phyloP scores from a whole-genome alignment of 2,329 filamentous ascomycete species.

The Ascochyta lentis region DNA sequence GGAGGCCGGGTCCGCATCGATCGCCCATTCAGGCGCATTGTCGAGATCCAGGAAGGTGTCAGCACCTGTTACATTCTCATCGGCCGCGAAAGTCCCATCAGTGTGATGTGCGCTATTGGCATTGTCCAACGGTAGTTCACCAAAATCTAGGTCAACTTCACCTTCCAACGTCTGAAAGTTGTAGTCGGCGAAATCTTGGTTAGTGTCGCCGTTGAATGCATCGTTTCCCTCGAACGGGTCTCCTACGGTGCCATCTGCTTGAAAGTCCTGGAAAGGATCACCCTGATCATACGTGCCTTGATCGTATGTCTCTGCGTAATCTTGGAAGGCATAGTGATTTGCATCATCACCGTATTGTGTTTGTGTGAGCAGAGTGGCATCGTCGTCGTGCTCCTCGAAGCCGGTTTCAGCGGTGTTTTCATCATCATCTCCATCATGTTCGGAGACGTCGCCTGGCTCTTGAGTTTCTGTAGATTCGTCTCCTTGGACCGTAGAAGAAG shows the following conservation, averaged over 20 bases:
- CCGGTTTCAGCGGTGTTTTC: constrained; percentile 7
- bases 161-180: constrained; percentile 27
- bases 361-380: constrained; percentile 13
- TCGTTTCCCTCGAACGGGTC: constrained; percentile 19
- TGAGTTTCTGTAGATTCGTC: constrained; percentile 33
- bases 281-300: constrained; percentile 20
- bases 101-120: constrained; percentile 13
- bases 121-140: constrained; percentile 12
- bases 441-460: constrained; percentile 5
- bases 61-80: constrained; percentile 18
- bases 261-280: constrained; percentile 20
- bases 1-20: constrained; percentile 20
- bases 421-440: constrained; percentile 11
- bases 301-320: constrained; percentile 23
- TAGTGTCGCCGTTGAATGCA: constrained; percentile 27
- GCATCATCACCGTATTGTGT: constrained; percentile 21
- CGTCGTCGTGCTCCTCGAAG: constrained; percentile 13
- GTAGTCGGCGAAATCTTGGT: constrained; percentile 32
- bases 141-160: constrained; percentile 22
- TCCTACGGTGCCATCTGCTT: constrained; percentile 21
- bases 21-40: constrained; percentile 26
- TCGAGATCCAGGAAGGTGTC: constrained; percentile 32
- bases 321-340: constrained; percentile 25
- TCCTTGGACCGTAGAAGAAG: constrained; percentile 45
- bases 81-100: constrained; percentile 15